Conservation (phyloP, 345 rosid species). For the Excoecaria cochinchinensis region DNA sequence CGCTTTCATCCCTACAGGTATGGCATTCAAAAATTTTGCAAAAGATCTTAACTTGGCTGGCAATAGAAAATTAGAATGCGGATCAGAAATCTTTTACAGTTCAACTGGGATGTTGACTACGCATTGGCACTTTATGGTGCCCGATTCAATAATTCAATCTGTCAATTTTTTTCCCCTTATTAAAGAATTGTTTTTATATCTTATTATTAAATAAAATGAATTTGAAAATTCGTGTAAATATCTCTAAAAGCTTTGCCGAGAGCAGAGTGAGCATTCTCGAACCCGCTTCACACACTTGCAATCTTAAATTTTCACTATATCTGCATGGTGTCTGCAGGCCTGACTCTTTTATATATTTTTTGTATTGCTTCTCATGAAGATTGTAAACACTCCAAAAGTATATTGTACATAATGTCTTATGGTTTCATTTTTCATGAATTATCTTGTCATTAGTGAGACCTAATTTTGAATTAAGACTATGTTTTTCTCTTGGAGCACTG, state of each 20-base stretch:
- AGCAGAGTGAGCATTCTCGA: no score
- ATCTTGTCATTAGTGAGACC: neutral
- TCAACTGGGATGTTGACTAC: neutral
- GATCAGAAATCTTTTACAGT: neutral
- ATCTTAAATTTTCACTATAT: no score
- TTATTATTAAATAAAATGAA: neutral
- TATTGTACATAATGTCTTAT: neutral
- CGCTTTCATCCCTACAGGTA: constrained; percentile 78
- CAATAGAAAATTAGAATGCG: neutral
- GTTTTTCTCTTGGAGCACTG: neutral
- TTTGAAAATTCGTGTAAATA: neutral
- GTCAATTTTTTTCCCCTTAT: neutral
- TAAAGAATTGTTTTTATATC: neutral
- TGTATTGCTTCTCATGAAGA: neutral
- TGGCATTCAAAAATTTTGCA: constrained; percentile 11
- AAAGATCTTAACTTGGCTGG: neutral
- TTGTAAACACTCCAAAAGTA: neutral
- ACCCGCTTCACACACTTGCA: no score
- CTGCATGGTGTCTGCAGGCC: neutral
- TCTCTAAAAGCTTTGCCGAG: neutral
- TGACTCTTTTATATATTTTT: neutral
- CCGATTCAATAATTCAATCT: neutral
- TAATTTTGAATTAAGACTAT: neutral
- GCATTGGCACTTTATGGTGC: neutral
- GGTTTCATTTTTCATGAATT: neutral